Evolutionary conservation across 768 basidiomycete species (phyloP), one percentile per base, ranked within the genome.

Genomic region (Mycena leptocephala): DNA sequence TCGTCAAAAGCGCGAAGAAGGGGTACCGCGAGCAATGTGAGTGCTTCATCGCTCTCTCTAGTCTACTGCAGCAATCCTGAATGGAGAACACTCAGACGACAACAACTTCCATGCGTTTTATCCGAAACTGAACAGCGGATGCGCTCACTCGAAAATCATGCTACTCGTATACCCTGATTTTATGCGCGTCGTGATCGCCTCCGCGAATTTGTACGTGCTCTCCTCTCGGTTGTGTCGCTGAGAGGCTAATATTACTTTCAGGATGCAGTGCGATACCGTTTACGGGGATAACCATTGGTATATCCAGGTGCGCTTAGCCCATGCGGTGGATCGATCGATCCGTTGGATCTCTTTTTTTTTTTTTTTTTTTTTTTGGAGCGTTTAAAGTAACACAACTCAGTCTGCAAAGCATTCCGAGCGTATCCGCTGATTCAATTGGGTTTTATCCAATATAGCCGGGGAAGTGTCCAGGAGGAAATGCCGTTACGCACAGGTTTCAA

Each of bases 161-260:
- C 6, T 68, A 10, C 73, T 74, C 24, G 22, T 66, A 1, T 74
- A 74, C 48, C 39, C 51, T 2, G 65, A 56, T 20, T 74, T 74
- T n/a, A 20, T 67, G 46, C 73, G 73, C 28, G 11, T 74, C 14
- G 66, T 67, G 7, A 74, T 74, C 10, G 69, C 73, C 8, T 66
- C 64, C 39, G 73, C 73, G 3, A 74, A 74, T 51, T 32, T 74
- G 80, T 70, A 33, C 18, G 33, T 20, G 2, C 7, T 68, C 33
- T 3, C 4, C 22, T 9, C 26, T 26, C 46, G 11, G 43, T n/a
- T n/a, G n/a, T 26, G n/a, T 2, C 20, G 10, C 33, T 51, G 2
- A 32, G 5, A n/a, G n/a, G n/a, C n/a, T n/a, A n/a, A n/a, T n/a
- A n/a, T n/a, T n/a, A n/a, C n/a, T n/a, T n/a, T n/a, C 14, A 68